Conservation (phyloP, 2,329 filamentous ascomycete genomes). For the Fusarium transvaalense region DNA sequence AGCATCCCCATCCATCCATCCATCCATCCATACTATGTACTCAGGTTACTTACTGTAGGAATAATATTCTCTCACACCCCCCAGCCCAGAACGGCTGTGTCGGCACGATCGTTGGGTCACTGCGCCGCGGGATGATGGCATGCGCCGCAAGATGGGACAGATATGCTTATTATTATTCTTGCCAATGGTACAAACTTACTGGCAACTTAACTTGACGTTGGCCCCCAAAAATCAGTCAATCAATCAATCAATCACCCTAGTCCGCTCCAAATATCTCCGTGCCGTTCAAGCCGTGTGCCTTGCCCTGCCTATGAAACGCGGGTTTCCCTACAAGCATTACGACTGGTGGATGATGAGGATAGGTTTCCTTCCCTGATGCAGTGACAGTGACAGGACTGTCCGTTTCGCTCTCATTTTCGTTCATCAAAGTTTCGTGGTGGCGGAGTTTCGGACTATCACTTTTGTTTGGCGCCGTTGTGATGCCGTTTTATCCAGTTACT, state of each 20-base stretch:
- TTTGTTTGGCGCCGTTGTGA: conserved; percentile 40
- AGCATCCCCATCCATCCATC: background rate
- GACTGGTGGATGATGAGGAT: conserved; percentile 18
- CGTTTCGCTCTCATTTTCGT: background rate
- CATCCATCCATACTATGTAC: too few species aligned
- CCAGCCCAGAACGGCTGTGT: conserved; percentile 45
- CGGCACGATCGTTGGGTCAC: conserved; percentile 47
- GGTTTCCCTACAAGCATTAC: conserved; percentile 15
- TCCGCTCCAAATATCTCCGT: conserved; percentile 7
- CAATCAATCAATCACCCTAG: background rate
- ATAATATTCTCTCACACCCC: conserved; percentile 17
- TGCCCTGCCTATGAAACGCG: conserved; percentile 30
- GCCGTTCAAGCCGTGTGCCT: conserved; percentile 33
- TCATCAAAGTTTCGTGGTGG: conserved; percentile 32
- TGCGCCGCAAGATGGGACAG: conserved; percentile 45
- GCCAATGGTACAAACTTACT: conserved; percentile 16
- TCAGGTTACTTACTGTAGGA: too few species aligned
- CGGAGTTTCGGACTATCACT: conserved; percentile 38
- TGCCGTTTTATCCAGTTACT: conserved; percentile 48
- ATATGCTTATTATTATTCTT: conserved; percentile 48
- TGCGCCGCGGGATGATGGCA: conserved; percentile 47
- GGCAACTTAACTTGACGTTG: conserved; percentile 16
- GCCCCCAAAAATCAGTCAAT: too few species aligned
- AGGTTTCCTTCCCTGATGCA: background rate
- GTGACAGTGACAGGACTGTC: background rate